Evolutionary conservation across 2,329 filamentous ascomycete species (phyloP), one percentile per base, ranked within the genome.

Genomic region (Pseudophaeomoniella oleicola): DNA sequence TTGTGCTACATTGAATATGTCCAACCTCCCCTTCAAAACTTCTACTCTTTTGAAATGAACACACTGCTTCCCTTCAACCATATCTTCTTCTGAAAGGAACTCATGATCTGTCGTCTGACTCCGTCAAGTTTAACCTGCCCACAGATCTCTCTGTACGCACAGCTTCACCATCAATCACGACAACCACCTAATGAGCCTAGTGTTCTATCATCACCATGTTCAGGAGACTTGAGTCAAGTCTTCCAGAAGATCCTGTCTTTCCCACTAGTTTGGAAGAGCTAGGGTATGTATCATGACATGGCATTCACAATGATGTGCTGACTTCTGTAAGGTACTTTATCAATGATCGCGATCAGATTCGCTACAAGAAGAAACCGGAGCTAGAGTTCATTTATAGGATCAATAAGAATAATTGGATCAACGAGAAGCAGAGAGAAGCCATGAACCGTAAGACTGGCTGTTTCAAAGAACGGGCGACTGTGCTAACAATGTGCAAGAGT

Each of bases 331-430:
- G 84, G 31, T 92, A 86, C 58, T 87, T 83, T 53, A 58, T 93
- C 58, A 86, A 83, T 46, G 67, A 77, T 0, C 57, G 75, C 0
- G 83, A 88, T 46, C 75, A 88, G 49, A 71, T 94, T 42, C 76
- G 81, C 34, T 76, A 67, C 42, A 78, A 82, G 37, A 62, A 70
- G 15, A 62, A 84, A 22, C 76, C 80, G 0, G 67, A 78, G 17
- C 64, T 70, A 44, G 78, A 77, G 51, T 93, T 84, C 63, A 71
- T 82, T 46, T 94, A 71, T 65, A 78, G 75, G 53, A 57, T 81
- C 37, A 79, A 72, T 52, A 76, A 73, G 46, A 86, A 85, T 55
- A 64, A 72, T n/a, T 76, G 85, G 27, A 69, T 79, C 58, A 94
- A 94, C 54, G 70, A 79, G 30, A 66, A 79, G 14, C 83, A 85